Conservation (phyloP, 2,329 filamentous ascomycete species). For the Nigrograna mackinnonii region DNA sequence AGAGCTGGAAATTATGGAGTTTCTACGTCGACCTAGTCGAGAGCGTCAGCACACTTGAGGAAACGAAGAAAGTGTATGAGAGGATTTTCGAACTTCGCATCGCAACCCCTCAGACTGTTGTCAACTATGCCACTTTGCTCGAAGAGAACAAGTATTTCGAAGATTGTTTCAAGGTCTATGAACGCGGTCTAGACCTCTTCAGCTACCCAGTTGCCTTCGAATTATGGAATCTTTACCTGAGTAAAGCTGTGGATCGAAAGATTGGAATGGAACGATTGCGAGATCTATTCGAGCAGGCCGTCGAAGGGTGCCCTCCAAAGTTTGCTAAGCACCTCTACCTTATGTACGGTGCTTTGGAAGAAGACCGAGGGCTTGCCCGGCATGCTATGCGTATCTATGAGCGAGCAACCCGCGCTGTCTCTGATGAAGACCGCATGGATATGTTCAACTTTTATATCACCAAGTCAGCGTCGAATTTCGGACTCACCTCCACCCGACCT, state of each 20-base stretch:
- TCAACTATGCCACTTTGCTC: slow-evolving; percentile 95
- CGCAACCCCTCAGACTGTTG: slow-evolving; percentile 95
- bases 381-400: slow-evolving; percentile 99
- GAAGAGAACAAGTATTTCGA: slow-evolving; percentile 96
- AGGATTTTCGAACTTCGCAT: slow-evolving; percentile 98
- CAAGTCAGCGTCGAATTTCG: slow-evolving; percentile 97
- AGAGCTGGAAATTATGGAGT: slow-evolving; percentile 99
- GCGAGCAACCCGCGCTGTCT: slow-evolving; percentile 89
- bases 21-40: slow-evolving; percentile 99
- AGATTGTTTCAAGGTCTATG: slow-evolving; percentile 96
- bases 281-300: slow-evolving; percentile 95
- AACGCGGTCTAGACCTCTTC: slow-evolving; percentile 96
- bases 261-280: slow-evolving; percentile 92
- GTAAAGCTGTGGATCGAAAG: slow-evolving; percentile 94
- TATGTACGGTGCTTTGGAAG: slow-evolving; percentile 97
- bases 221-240: slow-evolving; percentile 97
- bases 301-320: slow-evolving; percentile 91
- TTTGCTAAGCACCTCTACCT: slow-evolving; percentile 96
- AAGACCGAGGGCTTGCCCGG: slow-evolving; percentile 89
- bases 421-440: slow-evolving; percentile 90
- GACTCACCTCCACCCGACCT: slow-evolving; percentile 86
- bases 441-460: slow-evolving; percentile 99
- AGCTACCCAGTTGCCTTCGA: slow-evolving; percentile 98
- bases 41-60: slow-evolving; percentile 86
- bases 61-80: slow-evolving; percentile 94